Evolutionary conservation across 2,329 filamentous ascomycete species (phyloP), one percentile per base, ranked within the genome.

Genomic region (Trichoderma breve): DNA sequence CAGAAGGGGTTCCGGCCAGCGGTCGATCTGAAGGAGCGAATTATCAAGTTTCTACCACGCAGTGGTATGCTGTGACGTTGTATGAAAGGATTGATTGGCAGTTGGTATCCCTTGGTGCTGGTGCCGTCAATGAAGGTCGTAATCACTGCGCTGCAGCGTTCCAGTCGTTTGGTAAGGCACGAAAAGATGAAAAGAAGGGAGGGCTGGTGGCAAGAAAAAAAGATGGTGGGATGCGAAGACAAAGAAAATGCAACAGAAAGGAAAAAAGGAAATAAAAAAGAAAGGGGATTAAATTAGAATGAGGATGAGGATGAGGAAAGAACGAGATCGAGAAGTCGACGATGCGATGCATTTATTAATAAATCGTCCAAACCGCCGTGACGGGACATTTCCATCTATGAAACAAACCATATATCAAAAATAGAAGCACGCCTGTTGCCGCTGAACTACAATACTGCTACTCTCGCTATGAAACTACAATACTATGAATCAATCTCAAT

Each of bases 1-100:
- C 67, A 63, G 68, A 64, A 55, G 30, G 32, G 47, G 61, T 60
- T 21, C 70, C 70, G 70, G 58, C 70, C 70, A 36, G 70, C 70
- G 70, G 70, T 72, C 70, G 64, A 69, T 72, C 64, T 62, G 57
- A 62, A 70, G 66, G 57, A 57, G 39, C 36, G 21, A 21, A 32
- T 24, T 15, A 24, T 30, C 28, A 14, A 2, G 47, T 64, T 47
- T 24, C 21, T 26, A 71, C 69, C 69, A 71, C 61, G 21, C 69
- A 57, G 69, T 60, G 69, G 69, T 71, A 71, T 71, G 58, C 65
- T 60, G 62, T 51, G 62, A 51, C 24, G 39, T 28, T 51, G 36
- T 12, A 60, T 68, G 32, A 11, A 68, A 43, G 57, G 65, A 60
- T 47, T 68, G 55, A 64, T 64, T 21, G 61, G 18, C 26, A 30